These are phyloP conservation scores for Verticillium nonalfalfae DNA, from an alignment of 2,329 filamentous ascomycete species.

Conservation along the genomic window DNA sequence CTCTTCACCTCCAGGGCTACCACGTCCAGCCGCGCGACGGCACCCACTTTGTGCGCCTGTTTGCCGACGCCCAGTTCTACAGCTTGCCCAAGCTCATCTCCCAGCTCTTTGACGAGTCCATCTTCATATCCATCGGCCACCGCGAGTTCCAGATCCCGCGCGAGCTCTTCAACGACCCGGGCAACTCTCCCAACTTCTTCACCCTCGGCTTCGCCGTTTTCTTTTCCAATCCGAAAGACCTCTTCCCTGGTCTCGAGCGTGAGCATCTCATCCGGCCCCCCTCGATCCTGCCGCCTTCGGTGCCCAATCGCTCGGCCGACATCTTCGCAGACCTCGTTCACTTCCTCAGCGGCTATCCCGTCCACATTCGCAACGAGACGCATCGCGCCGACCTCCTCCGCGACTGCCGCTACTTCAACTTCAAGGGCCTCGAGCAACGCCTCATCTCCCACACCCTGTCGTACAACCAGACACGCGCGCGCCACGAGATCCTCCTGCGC, in stretches of 20 bases:
- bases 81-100: slow-evolving; percentile 81
- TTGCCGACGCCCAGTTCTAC: slow-evolving; percentile 94
- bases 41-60: slow-evolving; percentile 83
- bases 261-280: slow-evolving; percentile 77
- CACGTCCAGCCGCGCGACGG: slow-evolving; percentile 77
- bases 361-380: slow-evolving; percentile 67
- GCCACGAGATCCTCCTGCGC: slow-evolving; percentile 70
- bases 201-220: slow-evolving; percentile 83
- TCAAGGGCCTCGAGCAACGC: slow-evolving; percentile 84
- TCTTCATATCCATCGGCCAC: slow-evolving; percentile 86
- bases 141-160: slow-evolving; percentile 85
- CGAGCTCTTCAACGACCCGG: slow-evolving; percentile 72
- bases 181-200: slow-evolving; percentile 95
- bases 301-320: slow-evolving; percentile 76
- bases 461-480: slow-evolving; percentile 64
- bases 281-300: slow-evolving; percentile 73
- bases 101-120: slow-evolving; percentile 84
- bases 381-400: slow-evolving; percentile 74
- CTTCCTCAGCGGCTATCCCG: slow-evolving; percentile 74
- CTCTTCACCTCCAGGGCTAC: slow-evolving; percentile 86
- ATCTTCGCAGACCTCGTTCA: slow-evolving; percentile 79
- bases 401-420: slow-evolving; percentile 88
- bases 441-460: slow-evolving; percentile 71
- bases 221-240: slow-evolving; percentile 71
- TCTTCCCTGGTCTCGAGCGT: slow-evolving; percentile 80